A percentile compares a stretch with the other conserved stretches of the same genome.
Conservation (phyloP, 2,329 filamentous ascomycete species). For the Verticillium longisporum region DNA sequence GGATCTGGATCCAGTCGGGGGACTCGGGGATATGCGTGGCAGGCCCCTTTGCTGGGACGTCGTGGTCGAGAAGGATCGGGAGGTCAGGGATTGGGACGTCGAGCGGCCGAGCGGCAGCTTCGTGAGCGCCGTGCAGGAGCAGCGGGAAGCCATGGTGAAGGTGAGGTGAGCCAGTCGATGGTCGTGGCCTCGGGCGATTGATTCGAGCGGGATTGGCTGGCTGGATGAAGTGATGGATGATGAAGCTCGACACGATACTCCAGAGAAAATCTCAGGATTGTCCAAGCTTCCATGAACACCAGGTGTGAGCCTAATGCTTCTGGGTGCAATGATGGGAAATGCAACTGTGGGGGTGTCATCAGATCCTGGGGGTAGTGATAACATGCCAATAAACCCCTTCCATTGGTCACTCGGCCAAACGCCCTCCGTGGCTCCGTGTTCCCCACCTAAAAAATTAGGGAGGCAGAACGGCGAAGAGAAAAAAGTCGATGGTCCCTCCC, state of each 20-base stretch:
- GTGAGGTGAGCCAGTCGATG: constrained; percentile 3
- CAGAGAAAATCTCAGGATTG: constrained; percentile 12
- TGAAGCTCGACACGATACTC: constrained; percentile 5
- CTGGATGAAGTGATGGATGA: not conserved
- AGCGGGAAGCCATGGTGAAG: constrained; percentile 10
- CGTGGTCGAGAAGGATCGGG: constrained; percentile 25
- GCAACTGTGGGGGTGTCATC: not conserved
- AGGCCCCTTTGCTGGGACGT: constrained; percentile 15
- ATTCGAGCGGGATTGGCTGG: not conserved
- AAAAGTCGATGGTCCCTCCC: constrained; percentile 4
- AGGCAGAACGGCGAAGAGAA: constrained; percentile 8
- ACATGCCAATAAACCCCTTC: not conserved
- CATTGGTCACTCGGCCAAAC: constrained; percentile 8
- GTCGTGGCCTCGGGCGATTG: not conserved
- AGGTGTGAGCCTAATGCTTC: not conserved
- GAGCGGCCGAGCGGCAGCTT: constrained; percentile 3
- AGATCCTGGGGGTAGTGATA: not conserved
- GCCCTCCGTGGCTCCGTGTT: constrained; percentile 5
- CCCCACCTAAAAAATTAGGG: constrained; percentile 11
- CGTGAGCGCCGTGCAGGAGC: constrained; percentile 8
- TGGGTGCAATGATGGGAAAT: not conserved
- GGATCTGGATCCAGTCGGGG: constrained; percentile 79
- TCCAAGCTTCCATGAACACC: not conserved
- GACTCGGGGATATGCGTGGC: constrained; percentile 60
- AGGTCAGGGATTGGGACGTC: constrained; percentile 6